Conservation (phyloP, 805 yeast species). For the Candida vartiovaarae region DNA sequence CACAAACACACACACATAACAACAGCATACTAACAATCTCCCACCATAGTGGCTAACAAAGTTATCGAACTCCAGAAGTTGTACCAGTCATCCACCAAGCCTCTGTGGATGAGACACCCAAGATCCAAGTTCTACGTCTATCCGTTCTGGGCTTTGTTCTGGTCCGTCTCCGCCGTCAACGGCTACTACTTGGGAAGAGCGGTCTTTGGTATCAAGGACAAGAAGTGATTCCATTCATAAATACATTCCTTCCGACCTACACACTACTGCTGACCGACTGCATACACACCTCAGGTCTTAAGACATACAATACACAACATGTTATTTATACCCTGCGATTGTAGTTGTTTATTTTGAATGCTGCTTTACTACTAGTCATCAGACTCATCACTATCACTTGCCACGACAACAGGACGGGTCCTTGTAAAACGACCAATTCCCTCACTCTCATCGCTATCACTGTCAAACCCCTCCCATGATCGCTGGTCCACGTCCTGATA, state of each 20-base stretch:
- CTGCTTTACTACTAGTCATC: no score
- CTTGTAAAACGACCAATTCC: no score
- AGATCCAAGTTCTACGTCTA: conserved; percentile 27
- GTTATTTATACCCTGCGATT: no score
- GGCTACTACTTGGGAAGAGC: conserved; percentile 53
- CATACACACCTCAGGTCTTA: background rate
- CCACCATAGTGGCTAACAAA: conserved; percentile 30
- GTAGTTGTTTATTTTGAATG: no score
- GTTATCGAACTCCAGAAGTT: conserved; percentile 53
- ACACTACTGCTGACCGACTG: no score
- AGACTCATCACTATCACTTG: no score
- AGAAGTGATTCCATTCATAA: conserved; percentile 5
- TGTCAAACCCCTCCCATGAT: background rate
- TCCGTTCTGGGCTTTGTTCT: conserved; percentile 27
- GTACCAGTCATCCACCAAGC: conserved; percentile 51
- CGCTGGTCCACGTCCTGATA: no score
- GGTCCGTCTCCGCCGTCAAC: conserved; percentile 21
- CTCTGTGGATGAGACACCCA: conserved; percentile 48
- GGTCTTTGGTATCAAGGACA: conserved; percentile 54
- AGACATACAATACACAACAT: background rate
- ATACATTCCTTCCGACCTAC: no score
- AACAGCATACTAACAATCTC: no score
- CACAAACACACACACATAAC: no score
- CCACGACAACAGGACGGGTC: no score
- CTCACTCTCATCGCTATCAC: background rate